A percentile compares a stretch with the other conserved stretches of the same genome.
Evolutionary conservation across 2,329 filamentous ascomycete genomes (phyloP).

Genomic region (Ceratocystis albifundus): DNA sequence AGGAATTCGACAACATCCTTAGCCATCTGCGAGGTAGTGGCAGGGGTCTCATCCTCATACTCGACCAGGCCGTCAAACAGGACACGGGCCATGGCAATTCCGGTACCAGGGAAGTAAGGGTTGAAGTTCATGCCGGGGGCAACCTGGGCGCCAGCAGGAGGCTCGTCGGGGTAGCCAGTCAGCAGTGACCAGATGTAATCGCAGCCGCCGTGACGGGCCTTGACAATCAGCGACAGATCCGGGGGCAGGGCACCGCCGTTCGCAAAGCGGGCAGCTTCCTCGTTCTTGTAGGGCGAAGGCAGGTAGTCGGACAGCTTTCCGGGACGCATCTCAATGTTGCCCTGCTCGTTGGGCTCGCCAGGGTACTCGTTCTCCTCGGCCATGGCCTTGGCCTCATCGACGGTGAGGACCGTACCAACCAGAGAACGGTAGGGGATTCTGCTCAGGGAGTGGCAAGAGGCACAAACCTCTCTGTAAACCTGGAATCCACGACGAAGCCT

Average conservation of each 20-base stretch:
- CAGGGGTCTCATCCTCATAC: conserved; percentile 92
- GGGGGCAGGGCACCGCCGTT: conserved; percentile 97
- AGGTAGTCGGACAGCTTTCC: conserved; percentile 99
- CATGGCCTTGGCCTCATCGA: conserved; percentile 93
- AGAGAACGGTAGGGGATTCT: conserved; percentile 88
- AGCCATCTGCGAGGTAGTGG: conserved; percentile 96
- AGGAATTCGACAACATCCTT: conserved; percentile 98
- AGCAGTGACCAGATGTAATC: conserved; percentile 97
- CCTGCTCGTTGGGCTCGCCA: conserved; percentile 92
- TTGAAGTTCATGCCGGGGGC: conserved; percentile 96
- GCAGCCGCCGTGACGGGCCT: conserved; percentile 94
- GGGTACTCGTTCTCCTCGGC: conserved; percentile 99
- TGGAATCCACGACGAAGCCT: conserved; percentile 98
- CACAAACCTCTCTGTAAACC: conserved; percentile 97
- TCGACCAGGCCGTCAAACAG: conserved; percentile 95
- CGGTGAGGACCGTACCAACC: conserved; percentile 84
- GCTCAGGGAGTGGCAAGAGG: conserved; percentile 90
- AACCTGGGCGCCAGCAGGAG: conserved; percentile 76
- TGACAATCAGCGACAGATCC: conserved; percentile 94
- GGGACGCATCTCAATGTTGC: conserved; percentile 94
- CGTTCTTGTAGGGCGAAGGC: conserved; percentile 92
- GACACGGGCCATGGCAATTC: conserved; percentile 97
- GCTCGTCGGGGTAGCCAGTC: conserved; percentile 94
- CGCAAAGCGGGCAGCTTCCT: conserved; percentile 92
- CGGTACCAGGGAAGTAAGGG: conserved; percentile 98